phyloP scores from a whole-genome alignment of 2,329 filamentous ascomycete species.

The Cladosporium phlei region DNA sequence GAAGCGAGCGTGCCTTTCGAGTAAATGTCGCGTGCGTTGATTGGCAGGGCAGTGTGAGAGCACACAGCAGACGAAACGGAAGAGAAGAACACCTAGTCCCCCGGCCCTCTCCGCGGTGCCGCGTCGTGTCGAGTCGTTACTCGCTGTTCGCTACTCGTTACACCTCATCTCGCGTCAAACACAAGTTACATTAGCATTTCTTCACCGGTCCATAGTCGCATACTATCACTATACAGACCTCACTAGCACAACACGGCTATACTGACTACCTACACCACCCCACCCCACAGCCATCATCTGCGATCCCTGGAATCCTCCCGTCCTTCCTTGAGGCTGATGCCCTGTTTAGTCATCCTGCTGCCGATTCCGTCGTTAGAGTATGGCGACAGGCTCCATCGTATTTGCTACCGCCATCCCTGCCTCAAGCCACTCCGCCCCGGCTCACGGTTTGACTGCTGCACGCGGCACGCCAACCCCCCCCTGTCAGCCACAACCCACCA shows the following conservation, averaged over 20 bases:
- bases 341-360: slow-evolving; percentile 12
- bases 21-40: background rate
- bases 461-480: background rate
- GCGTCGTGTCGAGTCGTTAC: too few species aligned
- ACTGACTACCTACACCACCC: too few species aligned
- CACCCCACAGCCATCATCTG: background rate
- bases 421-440: slow-evolving; percentile 3
- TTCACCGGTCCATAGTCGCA: too few species aligned
- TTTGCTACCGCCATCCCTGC: slow-evolving; percentile 1
- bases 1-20: slow-evolving; percentile 6
- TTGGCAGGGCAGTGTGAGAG: background rate
- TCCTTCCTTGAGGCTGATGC: slow-evolving; percentile 5
- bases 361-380: slow-evolving; percentile 1
- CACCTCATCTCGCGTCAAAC: too few species aligned
- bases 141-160: too few species aligned
- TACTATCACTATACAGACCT: too few species aligned
- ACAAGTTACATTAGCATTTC: too few species aligned
- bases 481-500: background rate
- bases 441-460: background rate
- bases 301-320: slow-evolving; percentile 5
- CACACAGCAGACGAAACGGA: background rate
- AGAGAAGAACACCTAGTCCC: too few species aligned
- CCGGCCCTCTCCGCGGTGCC: too few species aligned
- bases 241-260: too few species aligned
- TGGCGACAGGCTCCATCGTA: slow-evolving; percentile 7